phyloP scores from a whole-genome alignment of 768 basidiomycete genomes.

The Crucibulum laeve region DNA sequence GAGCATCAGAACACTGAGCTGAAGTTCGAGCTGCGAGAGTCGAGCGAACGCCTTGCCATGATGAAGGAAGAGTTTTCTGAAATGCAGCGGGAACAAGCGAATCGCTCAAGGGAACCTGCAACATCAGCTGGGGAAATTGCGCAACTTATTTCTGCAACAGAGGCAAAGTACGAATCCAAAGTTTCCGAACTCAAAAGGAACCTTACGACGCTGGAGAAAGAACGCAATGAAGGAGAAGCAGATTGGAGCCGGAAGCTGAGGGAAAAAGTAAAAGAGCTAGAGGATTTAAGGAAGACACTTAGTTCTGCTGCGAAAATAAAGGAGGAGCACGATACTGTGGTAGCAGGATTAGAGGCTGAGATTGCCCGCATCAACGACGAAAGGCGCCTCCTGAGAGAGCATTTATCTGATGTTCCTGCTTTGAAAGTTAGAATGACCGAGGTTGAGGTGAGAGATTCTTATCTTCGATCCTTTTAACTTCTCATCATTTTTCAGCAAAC shows the following conservation, averaged over 20 bases:
- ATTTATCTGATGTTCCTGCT: slow-evolving; percentile 50
- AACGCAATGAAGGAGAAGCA: slow-evolving; percentile 82
- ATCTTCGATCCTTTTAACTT: slow-evolving; percentile 1
- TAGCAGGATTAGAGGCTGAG: slow-evolving; percentile 46
- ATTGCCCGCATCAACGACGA: slow-evolving; percentile 50
- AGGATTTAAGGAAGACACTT: slow-evolving; percentile 60
- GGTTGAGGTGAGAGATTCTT: slow-evolving; percentile 48
- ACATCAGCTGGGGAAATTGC: slow-evolving; percentile 65
- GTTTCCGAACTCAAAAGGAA: slow-evolving; percentile 68
- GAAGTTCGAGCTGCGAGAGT: slow-evolving; percentile 82
- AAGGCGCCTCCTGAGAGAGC: slow-evolving; percentile 41
- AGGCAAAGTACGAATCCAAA: slow-evolving; percentile 73
- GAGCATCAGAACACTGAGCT: slow-evolving; percentile 80
- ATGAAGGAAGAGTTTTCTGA: slow-evolving; percentile 71
- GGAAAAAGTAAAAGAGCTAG: slow-evolving; percentile 74
- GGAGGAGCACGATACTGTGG: slow-evolving; percentile 53
- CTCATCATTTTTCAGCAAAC: slow-evolving; percentile 20
- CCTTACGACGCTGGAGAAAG: slow-evolving; percentile 65
- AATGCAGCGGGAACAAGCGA: slow-evolving; percentile 54
- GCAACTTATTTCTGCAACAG: slow-evolving; percentile 67
- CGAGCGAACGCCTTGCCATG: slow-evolving; percentile 64
- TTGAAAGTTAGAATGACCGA: slow-evolving; percentile 48
- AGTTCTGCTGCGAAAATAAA: slow-evolving; percentile 53
- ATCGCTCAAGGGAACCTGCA: slow-evolving; percentile 34
- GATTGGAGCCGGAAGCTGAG: slow-evolving; percentile 85